Base-by-base conservation (phyloP, 2,329 filamentous ascomycete genomes). In the Fusarium luffae region DNA sequence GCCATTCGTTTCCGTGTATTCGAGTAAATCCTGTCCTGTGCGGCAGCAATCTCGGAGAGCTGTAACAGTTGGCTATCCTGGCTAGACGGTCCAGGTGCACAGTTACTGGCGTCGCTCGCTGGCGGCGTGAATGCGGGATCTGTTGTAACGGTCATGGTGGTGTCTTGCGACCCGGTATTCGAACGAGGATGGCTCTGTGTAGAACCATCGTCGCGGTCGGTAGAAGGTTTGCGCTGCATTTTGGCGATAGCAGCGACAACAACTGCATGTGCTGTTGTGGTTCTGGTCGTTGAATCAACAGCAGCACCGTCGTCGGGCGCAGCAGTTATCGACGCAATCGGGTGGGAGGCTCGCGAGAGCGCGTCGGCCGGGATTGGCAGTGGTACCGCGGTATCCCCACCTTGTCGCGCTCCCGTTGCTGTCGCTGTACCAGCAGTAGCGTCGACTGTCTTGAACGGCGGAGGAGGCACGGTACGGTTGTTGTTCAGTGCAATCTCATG, bases 1-100 rank as follows among this genome's bases (percentile, higher is more conserved):
- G 92, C 92, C 74, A 89, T 95, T 71, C 93, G 87, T 81, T 97
- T 97, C 66, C 89, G 88, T 40, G 85, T 84, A 34, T 77, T 67
- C 43, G 62, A 61, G 21, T 46, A 72, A 37, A 70, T 82, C 75
- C 83, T 84, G 68, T 85, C 81, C 76, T 86, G 84, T 32, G 81
- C 81, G 40, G 88, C 86, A 28, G 87, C 87, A 57, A 89, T 80
- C 65, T 88, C 83, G 8, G 87, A 89, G n/a, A 89, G 79, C 63
- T 86, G 85, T 18, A 87, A 80, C 49, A 90, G 75, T 72, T 90
- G 88, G 32, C 82, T 87, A 37, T 85, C 83, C 67, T 86, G 86
- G 68, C 86, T 85, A 34, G 65, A 76, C 41, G 63, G 73, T 23
- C 66, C 73, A 16, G 50, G 69, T 47, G 63, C 66, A 48, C 71